Percentiles rank a stretch among this genome's conserved stretches.
These are phyloP conservation scores for Fragaria iinumae DNA, from an alignment of 306 rosid genomes.

Conservation along the genomic window DNA sequence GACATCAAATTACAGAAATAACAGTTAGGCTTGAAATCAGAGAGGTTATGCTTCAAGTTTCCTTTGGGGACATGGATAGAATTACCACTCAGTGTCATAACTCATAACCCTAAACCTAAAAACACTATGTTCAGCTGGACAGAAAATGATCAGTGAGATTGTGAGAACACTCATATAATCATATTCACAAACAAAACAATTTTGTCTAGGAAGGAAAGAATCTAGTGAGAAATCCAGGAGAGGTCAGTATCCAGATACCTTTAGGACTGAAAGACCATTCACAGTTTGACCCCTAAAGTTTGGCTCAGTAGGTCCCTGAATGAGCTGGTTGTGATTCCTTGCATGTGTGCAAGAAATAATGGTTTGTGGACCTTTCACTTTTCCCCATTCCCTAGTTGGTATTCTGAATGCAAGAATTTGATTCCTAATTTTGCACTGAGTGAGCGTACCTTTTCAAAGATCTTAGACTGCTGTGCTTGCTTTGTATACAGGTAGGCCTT, in stretches of 20 bases:
- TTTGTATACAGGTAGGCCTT: conserved; percentile 16
- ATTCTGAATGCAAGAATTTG: conserved; percentile 7
- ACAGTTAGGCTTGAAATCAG: neutral
- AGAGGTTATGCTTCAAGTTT: neutral
- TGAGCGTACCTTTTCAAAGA: conserved; percentile 18
- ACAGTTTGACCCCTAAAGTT: conserved; percentile 21
- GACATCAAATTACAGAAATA: neutral
- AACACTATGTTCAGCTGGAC: neutral
- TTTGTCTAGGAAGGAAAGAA: neutral
- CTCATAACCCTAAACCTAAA: neutral
- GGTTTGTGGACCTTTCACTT: conserved; percentile 11
- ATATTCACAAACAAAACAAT: neutral
- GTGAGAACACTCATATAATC: no score
- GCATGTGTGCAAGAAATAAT: conserved; percentile 19
- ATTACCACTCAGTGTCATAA: neutral
- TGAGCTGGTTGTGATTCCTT: conserved; percentile 21
- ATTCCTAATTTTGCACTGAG: conserved; percentile 12
- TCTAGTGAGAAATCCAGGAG: neutral
- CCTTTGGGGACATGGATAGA: neutral
- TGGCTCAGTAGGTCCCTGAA: conserved; percentile 12
- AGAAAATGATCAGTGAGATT: neutral
- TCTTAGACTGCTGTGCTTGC: conserved; percentile 21
- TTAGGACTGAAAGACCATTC: neutral
- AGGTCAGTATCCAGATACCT: neutral
- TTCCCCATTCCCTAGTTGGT: conserved; percentile 15